Conservation (phyloP, 805 yeast species). For the Candida stauntonica region DNA sequence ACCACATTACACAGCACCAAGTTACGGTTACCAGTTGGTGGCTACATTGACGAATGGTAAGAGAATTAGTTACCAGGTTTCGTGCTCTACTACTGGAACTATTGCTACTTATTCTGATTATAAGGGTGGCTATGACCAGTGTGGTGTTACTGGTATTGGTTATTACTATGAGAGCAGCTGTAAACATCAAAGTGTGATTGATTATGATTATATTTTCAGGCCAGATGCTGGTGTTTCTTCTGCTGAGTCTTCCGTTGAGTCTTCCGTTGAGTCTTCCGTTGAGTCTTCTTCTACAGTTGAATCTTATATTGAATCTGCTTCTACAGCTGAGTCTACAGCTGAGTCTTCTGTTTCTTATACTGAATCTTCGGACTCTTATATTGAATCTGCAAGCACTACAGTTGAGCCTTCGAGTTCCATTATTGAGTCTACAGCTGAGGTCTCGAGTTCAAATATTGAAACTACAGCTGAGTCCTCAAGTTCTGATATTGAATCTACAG, state of each 20-base stretch:
- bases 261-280: conserved; percentile 8
- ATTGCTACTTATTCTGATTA: conserved; percentile 2
- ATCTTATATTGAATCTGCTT: conserved; percentile 11
- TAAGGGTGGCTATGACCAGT: conserved; percentile 7
- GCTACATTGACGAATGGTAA: conserved; percentile 9
- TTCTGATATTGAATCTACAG: too few relatives aligned
- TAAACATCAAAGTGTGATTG: not conserved
- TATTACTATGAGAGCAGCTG: conserved; percentile 7
- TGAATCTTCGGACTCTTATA: too few relatives aligned
- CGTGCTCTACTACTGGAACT: conserved; percentile 5
- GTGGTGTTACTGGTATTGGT: conserved; percentile 1
- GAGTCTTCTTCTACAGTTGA: conserved; percentile 8
- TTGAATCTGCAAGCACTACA: too few relatives aligned
- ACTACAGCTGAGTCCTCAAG: too few relatives aligned
- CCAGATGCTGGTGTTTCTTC: not conserved
- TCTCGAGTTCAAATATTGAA: too few relatives aligned
- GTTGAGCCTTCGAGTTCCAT: too few relatives aligned
- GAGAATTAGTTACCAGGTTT: conserved; percentile 6
- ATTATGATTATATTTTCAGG: not conserved
- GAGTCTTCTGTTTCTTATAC: conserved; percentile 14
- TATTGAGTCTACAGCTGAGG: too few relatives aligned
- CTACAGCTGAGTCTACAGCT: conserved; percentile 1
- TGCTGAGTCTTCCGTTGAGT: conserved; percentile 1
- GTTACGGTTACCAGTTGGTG: conserved; percentile 4
- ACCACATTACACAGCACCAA: not conserved